A percentile compares a stretch with the other conserved stretches of the same genome.
These are phyloP conservation scores for Stygiomarasmius scandens DNA, from an alignment of 1,284 basidiomycete genomes.

Conservation along the genomic window DNA sequence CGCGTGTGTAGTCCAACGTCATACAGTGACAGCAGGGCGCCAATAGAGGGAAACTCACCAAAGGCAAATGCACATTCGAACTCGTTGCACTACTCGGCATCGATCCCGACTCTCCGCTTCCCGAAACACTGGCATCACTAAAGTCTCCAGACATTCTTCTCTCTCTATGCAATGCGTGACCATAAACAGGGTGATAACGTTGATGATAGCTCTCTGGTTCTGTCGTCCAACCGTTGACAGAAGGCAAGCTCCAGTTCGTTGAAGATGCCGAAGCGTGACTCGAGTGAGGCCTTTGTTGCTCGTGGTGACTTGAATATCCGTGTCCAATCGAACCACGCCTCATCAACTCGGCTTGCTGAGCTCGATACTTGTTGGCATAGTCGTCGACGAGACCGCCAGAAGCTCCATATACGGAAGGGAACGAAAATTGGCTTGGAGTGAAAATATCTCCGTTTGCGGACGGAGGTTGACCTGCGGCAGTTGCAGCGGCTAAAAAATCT, in stretches of 20 bases:
- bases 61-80: conserved; percentile 5
- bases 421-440: not conserved
- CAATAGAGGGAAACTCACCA: not conserved
- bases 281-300: not conserved
- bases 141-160: not conserved
- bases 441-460: not conserved
- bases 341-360: conserved; percentile 45
- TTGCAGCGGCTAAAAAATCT: not conserved
- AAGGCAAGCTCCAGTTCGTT: not conserved
- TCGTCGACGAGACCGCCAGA: not conserved
- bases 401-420: not conserved
- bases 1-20: not conserved
- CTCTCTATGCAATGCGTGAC: not conserved
- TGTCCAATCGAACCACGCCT: conserved; percentile 25
- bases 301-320: not conserved
- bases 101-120: not conserved
- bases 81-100: conserved; percentile 3
- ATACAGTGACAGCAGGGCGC: too few species aligned
- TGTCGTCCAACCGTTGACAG: not conserved
- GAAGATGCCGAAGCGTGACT: not conserved
- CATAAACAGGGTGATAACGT: not conserved
- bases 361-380: conserved; percentile 50
- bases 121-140: not conserved
- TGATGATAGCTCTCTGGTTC: not conserved
- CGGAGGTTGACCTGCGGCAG: not conserved